Conservation (phyloP, 2,329 filamentous ascomycete species). For the Microthyrium microscopicum region DNA sequence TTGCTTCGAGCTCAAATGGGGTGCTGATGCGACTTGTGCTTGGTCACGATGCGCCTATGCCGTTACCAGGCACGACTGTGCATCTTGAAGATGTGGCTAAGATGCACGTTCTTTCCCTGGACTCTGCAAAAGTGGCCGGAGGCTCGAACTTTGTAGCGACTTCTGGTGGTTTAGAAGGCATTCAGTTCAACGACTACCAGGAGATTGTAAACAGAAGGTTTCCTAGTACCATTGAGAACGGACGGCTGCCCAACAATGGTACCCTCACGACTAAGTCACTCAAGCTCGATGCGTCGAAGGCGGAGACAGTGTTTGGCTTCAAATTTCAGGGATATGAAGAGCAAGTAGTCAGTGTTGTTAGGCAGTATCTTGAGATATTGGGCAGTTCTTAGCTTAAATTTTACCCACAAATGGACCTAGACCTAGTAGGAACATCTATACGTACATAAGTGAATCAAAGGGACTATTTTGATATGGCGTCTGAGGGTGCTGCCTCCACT, state of each 20-base stretch:
- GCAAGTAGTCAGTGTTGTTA: constrained; percentile 9
- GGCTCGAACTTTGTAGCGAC: background rate
- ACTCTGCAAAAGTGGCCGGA: constrained; percentile 5
- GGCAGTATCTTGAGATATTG: constrained; percentile 9
- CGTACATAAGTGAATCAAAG: too few species aligned
- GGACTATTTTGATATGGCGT: too few species aligned
- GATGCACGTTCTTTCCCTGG: constrained; percentile 16
- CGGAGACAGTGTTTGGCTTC: constrained; percentile 8
- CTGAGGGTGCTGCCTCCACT: too few species aligned
- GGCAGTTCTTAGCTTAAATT: too few species aligned
- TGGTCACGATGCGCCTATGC: constrained; percentile 8
- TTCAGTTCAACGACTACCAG: background rate
- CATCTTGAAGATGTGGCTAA: constrained; percentile 18
- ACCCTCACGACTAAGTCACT: background rate
- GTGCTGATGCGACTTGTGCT: constrained; percentile 10
- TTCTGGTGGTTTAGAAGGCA: constrained; percentile 4
- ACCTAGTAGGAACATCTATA: too few species aligned
- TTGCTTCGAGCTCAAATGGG: constrained; percentile 13
- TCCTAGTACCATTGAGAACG: constrained; percentile 5
- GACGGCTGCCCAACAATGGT: constrained; percentile 2
- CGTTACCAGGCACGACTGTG: constrained; percentile 8
- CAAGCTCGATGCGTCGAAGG: constrained; percentile 6
- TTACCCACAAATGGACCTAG: too few species aligned
- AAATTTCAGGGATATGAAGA: constrained; percentile 5
- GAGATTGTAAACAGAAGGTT: constrained; percentile 1